Conservation (phyloP, 257 asterid species). For the Nicotiana sylvestris region DNA sequence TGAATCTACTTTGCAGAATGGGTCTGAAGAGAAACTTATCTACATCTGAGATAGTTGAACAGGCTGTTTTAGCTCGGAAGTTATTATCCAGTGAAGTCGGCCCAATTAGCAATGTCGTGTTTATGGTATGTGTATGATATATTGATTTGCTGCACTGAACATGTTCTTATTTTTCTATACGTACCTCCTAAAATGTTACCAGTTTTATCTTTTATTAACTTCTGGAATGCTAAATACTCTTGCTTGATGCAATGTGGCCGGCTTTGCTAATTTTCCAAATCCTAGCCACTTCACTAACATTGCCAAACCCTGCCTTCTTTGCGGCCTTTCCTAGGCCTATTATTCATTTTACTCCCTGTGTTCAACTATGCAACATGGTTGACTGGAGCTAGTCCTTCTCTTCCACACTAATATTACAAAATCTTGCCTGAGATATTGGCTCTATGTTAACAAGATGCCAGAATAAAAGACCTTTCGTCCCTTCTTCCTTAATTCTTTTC, state of each 20-base stretch:
- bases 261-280: neutral
- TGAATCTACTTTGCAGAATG: constrained; percentile 61
- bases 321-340: neutral
- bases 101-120: constrained; percentile 76
- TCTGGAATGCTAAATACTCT: neutral
- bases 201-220: neutral
- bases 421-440: neutral
- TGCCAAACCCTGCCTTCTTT: neutral
- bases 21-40: constrained; percentile 81
- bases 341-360: neutral
- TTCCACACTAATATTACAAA: neutral
- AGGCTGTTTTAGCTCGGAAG: constrained; percentile 86
- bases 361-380: neutral
- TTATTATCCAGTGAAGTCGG: constrained; percentile 75
- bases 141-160: neutral
- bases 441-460: neutral
- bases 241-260: neutral
- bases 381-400: neutral
- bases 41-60: constrained; percentile 96
- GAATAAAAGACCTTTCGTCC: neutral
- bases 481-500: neutral
- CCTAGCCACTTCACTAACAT: no score
- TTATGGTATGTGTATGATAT: constrained; percentile 56
- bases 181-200: neutral
- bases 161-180: neutral